Percentiles rank a stretch among this genome's conserved stretches.
These are phyloP conservation scores for Orbilia blumenaviensis DNA, from an alignment of 2,329 filamentous ascomycete species.

Conservation along the genomic window DNA sequence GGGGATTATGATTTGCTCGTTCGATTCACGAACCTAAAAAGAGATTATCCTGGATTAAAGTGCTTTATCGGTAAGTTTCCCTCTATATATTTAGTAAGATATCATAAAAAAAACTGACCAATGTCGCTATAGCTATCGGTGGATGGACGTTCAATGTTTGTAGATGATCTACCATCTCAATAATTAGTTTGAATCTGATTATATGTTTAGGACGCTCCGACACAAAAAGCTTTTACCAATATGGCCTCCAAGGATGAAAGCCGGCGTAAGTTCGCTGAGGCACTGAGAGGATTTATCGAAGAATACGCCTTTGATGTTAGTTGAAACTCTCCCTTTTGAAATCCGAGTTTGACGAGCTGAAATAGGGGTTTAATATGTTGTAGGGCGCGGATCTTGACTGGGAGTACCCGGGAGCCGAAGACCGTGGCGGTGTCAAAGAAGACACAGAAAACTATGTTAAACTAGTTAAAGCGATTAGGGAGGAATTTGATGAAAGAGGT, in stretches of 20 bases:
- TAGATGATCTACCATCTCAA: no score
- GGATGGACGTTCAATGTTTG: constrained; percentile 24
- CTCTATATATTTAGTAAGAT: neutral
- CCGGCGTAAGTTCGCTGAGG: neutral
- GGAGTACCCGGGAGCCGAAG: constrained; percentile 62
- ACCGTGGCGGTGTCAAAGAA: constrained; percentile 60
- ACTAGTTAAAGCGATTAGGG: constrained; percentile 58
- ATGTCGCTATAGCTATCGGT: neutral
- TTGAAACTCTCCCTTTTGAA: no score
- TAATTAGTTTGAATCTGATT: no score
- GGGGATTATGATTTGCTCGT: constrained; percentile 2
- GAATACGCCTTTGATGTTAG: constrained; percentile 13
- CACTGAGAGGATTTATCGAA: neutral
- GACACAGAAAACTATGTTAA: constrained; percentile 60
- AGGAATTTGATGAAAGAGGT: constrained; percentile 57
- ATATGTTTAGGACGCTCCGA: neutral
- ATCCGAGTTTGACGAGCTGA: neutral
- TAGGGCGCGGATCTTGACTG: constrained; percentile 55
- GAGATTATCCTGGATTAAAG: constrained; percentile 10
- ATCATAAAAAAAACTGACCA: neutral
- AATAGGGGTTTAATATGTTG: neutral
- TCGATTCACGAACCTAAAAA: constrained; percentile 14
- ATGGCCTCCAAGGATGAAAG: neutral
- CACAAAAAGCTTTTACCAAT: neutral
- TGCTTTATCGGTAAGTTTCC: neutral